Base-by-base conservation (phyloP, 768 basidiomycete species). In the Suillus placidus region DNA sequence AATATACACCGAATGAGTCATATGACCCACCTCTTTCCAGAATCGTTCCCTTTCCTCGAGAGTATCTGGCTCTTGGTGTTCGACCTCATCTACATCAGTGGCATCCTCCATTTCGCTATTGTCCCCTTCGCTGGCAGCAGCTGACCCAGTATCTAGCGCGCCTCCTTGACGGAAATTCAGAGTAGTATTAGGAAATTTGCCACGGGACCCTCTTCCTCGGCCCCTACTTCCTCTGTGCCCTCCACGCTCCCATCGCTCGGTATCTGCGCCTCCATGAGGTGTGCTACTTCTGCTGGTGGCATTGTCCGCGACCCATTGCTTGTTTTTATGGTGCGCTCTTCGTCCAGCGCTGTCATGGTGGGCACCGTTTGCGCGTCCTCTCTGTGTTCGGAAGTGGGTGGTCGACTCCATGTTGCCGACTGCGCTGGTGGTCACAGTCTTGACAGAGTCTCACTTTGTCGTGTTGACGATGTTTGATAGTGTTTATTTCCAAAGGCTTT, bases 41-140 rank as follows among this genome's bases (percentile, higher is more conserved):
- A 88, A 90, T 67, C 75, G 81, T 69, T 92, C 90, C 55, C 85
- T 81, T 71, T 89, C 90, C 70, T 91, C 90, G 10, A 76, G 74
- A 0, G 84, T 84, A 51, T 88, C 87, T 20, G 87, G 75, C 18
- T 83, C 83, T 0, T 84, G 85, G 61, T 84, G 82, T 40, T 87
- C 81, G 9, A 69, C 61, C 7, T 71, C 72, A n/a, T 73, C 69
- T 13, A 68, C 70, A 18, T 76, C 76, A 20, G 14, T 74, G 23
- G 71, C 77, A 23, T 78, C 76, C 32, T 77, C 77, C 54, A 79
- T 75, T 45, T 72, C 76, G n/a, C 75, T 80, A 18, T 75, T 70
- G 30, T 75, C 73, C 23, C 78, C 78, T 49, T 79, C 78, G 30
- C 80, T 77, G 54, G 71, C 75, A 8, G 72, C 72, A 52, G 70